Percentiles rank a stretch among this genome's conserved stretches.
phyloP scores from a whole-genome alignment of 768 basidiomycete genomes.

The Artomyces pyxidatus region DNA sequence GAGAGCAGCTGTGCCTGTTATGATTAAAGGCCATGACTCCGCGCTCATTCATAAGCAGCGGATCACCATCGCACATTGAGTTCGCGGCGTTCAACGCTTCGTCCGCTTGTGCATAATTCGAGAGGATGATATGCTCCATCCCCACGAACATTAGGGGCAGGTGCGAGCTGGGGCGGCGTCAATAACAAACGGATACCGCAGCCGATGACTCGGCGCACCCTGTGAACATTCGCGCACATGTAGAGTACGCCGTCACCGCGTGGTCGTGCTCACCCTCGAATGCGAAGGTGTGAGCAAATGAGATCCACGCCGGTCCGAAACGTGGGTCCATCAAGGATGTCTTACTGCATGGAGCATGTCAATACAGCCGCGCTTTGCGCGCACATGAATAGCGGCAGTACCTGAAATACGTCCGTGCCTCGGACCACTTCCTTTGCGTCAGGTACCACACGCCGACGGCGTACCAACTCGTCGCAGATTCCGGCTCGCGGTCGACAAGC shows the following conservation, averaged over 20 bases:
- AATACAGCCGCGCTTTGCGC: neutral
- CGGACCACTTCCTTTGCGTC: constrained; percentile 76
- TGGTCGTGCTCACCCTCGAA: constrained; percentile 98
- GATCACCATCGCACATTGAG: constrained; percentile 79
- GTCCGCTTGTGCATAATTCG: constrained; percentile 72
- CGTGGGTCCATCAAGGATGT: constrained; percentile 94
- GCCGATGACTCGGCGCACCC: constrained; percentile 55
- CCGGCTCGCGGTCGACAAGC: constrained; percentile 89
- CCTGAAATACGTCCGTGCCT: constrained; percentile 95
- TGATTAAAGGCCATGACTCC: constrained; percentile 90
- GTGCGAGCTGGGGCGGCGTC: constrained; percentile 60
- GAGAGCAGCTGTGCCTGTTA: constrained; percentile 68
- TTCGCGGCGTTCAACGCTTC: constrained; percentile 83
- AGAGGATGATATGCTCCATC: constrained; percentile 94
- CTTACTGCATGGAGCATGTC: constrained; percentile 49
- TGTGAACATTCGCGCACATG: constrained; percentile 89
- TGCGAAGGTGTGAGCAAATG: constrained; percentile 96
- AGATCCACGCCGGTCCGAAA: constrained; percentile 95
- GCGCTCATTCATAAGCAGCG: constrained; percentile 83
- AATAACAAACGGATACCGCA: too few species aligned
- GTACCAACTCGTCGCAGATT: constrained; percentile 94
- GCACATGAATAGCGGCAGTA: constrained; percentile 20
- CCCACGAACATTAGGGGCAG: constrained; percentile 92
- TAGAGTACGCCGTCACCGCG: constrained; percentile 96
- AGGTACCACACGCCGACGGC: constrained; percentile 98